Conservation (phyloP, 2,329 filamentous ascomycete genomes). For the Metarhizium guizhouense region DNA sequence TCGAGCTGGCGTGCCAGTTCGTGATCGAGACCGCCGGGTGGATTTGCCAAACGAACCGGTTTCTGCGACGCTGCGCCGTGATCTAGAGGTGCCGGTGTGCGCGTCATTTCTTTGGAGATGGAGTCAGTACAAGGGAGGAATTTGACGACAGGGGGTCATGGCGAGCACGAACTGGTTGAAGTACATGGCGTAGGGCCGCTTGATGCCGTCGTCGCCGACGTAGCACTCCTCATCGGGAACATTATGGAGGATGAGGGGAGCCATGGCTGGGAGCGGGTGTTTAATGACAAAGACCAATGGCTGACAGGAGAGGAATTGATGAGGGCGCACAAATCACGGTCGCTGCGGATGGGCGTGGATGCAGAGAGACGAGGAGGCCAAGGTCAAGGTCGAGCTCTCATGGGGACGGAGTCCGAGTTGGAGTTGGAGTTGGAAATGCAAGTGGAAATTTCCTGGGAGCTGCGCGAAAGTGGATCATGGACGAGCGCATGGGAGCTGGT, state of each 20-base stretch:
- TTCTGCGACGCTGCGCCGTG: constrained; percentile 46
- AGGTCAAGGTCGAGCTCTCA: neutral
- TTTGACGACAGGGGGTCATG: neutral
- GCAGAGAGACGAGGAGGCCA: neutral
- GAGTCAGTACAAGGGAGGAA: neutral
- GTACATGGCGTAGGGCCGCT: constrained; percentile 57
- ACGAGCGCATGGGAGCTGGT: neutral
- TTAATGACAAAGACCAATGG: neutral
- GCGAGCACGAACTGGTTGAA: constrained; percentile 46
- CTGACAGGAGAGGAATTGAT: neutral
- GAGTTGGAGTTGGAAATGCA: neutral
- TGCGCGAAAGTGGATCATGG: neutral
- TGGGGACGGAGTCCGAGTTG: neutral
- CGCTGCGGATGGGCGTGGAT: neutral
- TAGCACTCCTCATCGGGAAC: constrained; percentile 61
- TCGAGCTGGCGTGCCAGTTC: constrained; percentile 49
- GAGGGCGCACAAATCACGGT: neutral
- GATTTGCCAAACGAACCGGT: constrained; percentile 59
- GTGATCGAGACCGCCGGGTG: constrained; percentile 52
- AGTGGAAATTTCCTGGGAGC: neutral
- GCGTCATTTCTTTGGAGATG: constrained; percentile 38
- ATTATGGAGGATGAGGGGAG: constrained; percentile 58
- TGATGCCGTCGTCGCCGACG: constrained; percentile 54
- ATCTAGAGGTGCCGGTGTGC: constrained; percentile 36
- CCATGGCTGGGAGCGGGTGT: constrained; percentile 32